A percentile compares a stretch with the other conserved stretches of the same genome.
Conservation (phyloP, 257 asterid genomes). For the Solanum paucissectum region DNA sequence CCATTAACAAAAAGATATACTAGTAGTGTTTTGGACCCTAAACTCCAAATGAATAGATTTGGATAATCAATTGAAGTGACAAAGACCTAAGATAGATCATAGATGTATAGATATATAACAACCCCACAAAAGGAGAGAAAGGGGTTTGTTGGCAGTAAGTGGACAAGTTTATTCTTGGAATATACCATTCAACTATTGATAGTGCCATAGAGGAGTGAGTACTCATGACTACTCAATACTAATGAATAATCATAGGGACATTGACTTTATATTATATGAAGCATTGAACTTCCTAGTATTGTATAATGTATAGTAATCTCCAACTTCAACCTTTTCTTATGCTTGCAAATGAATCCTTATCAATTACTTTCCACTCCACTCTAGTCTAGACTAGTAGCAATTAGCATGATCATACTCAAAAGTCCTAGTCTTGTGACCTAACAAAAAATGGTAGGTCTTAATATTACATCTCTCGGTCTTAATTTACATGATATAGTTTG, state of each 20-base stretch:
- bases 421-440: neutral
- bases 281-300: neutral
- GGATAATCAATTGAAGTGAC: neutral
- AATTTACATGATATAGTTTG: too few relatives aligned
- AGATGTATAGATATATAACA: neutral
- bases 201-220: neutral
- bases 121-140: neutral
- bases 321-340: neutral
- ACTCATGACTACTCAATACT: neutral
- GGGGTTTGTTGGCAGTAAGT: neutral
- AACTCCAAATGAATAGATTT: neutral
- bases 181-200: slow-evolving; percentile 1
- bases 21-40: neutral
- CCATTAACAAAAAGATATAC: neutral
- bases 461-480: neutral
- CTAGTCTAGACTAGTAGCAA: neutral
- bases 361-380: neutral
- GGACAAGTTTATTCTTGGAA: slow-evolving; percentile 6
- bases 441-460: neutral
- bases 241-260: neutral
- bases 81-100: neutral
- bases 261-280: neutral
- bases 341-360: neutral
- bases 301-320: neutral
- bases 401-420: neutral